A percentile compares a stretch with the other conserved stretches of the same genome.
These are phyloP conservation scores for Fagus crenata DNA, from an alignment of 306 rosid species.

Conservation along the genomic window DNA sequence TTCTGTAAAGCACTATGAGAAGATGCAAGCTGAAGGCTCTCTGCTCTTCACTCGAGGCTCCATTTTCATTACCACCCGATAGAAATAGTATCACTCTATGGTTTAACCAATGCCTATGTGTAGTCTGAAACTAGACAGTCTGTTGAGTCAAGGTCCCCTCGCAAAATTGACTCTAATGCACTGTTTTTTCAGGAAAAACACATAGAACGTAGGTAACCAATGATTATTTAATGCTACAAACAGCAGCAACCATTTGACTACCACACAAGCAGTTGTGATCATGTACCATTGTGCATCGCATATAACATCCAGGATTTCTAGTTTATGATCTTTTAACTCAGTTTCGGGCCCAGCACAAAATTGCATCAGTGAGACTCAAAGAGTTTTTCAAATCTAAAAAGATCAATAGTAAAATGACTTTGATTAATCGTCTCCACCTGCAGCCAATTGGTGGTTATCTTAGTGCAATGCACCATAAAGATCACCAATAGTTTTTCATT, in stretches of 20 bases:
- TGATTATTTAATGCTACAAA: background rate
- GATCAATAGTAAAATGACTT: background rate
- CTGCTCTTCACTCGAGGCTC: conserved; percentile 67
- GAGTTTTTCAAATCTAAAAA: no score
- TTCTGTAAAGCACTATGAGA: conserved; percentile 50
- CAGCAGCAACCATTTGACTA: background rate
- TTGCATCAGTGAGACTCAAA: background rate
- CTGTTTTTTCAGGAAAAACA: background rate
- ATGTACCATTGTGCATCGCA: background rate
- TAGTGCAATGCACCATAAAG: background rate
- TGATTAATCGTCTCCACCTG: background rate
- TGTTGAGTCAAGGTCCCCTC: background rate
- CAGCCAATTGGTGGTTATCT: background rate
- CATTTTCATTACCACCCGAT: conserved; percentile 15
- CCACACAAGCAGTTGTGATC: background rate
- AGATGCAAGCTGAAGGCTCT: conserved; percentile 48
- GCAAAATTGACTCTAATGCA: background rate
- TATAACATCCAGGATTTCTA: background rate
- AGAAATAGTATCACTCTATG: background rate
- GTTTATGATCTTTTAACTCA: background rate
- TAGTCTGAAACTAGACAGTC: background rate
- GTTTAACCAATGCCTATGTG: background rate
- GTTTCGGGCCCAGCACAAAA: background rate
- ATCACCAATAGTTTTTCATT: background rate
- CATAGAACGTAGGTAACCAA: background rate